A percentile compares a stretch with the other conserved stretches of the same genome.
phyloP scores from a whole-genome alignment of 176 grass and related monocot species.

The Leersia perrieri region DNA sequence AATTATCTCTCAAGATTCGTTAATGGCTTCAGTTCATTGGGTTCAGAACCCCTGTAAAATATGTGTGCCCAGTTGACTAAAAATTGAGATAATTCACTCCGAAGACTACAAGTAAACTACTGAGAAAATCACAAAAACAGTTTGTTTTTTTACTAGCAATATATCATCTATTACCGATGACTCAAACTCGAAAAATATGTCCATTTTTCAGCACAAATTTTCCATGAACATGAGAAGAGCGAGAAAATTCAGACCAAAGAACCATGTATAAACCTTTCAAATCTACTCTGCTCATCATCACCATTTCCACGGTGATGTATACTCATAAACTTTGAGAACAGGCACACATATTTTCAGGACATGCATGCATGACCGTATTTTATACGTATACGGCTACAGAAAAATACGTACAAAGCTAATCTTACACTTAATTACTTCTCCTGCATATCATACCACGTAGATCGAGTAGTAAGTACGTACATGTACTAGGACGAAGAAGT shows the following conservation, averaged over 20 bases:
- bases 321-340: neutral
- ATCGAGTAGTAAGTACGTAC: neutral
- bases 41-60: conserved; percentile 21
- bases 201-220: neutral
- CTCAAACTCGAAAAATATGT: neutral
- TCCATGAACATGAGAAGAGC: neutral
- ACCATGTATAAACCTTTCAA: neutral
- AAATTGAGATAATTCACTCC: neutral
- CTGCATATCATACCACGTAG: neutral
- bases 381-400: neutral
- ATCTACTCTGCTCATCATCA: neutral
- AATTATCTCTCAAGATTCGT: conserved; percentile 39
- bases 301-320: neutral
- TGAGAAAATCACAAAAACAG: neutral
- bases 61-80: neutral
- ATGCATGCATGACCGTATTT: conserved; percentile 9
- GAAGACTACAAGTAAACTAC: neutral
- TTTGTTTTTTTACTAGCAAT: neutral
- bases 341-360: conserved; percentile 35
- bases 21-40: conserved; percentile 8
- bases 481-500: neutral
- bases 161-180: neutral
- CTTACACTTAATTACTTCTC: conserved; percentile 30
- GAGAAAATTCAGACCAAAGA: neutral
- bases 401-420: neutral